Evolutionary conservation across 1,139 yeast species (phyloP).

Genomic region (Williopsis jadinii): DNA sequence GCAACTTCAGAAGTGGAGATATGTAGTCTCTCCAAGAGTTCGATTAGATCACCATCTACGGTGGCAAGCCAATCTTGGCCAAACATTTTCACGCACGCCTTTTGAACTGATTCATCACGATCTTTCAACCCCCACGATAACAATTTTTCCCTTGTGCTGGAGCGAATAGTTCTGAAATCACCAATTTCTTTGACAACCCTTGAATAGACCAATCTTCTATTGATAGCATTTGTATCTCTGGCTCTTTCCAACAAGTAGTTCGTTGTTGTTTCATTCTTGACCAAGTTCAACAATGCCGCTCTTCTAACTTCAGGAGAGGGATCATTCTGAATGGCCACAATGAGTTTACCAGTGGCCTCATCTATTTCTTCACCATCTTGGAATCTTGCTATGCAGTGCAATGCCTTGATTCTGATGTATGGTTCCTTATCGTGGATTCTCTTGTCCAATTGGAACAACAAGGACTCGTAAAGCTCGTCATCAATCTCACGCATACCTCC

Average conservation of each 20-base stretch:
- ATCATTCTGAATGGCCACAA: conserved; percentile 63
- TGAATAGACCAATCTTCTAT: conserved; percentile 67
- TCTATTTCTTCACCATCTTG: conserved; percentile 44
- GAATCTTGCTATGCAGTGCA: conserved; percentile 71
- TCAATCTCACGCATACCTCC: conserved; percentile 72
- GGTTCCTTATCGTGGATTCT: conserved; percentile 78
- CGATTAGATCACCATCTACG: conserved; percentile 64
- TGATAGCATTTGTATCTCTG: conserved; percentile 65
- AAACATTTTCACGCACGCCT: conserved; percentile 68
- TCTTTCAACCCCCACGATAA: conserved; percentile 84
- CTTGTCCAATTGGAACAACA: conserved; percentile 53
- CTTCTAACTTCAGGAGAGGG: conserved; percentile 85
- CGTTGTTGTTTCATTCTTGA: conserved; percentile 45
- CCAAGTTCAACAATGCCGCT: conserved; percentile 69
- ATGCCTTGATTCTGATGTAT: conserved; percentile 73
- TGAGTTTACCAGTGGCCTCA: conserved; percentile 45
- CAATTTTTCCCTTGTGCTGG: conserved; percentile 56
- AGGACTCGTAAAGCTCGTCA: conserved; percentile 57
- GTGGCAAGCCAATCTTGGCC: conserved; percentile 65
- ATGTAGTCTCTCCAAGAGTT: conserved; percentile 62
- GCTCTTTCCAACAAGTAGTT: conserved; percentile 73
- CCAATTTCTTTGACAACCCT: conserved; percentile 64
- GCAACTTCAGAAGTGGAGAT: conserved; percentile 62
- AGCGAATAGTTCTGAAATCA: conserved; percentile 54
- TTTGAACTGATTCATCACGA: conserved; percentile 66